Evolutionary conservation across 306 rosid genomes (phyloP), one percentile per base, ranked within the genome.

Genomic region (Hippophae rhamnoides): DNA sequence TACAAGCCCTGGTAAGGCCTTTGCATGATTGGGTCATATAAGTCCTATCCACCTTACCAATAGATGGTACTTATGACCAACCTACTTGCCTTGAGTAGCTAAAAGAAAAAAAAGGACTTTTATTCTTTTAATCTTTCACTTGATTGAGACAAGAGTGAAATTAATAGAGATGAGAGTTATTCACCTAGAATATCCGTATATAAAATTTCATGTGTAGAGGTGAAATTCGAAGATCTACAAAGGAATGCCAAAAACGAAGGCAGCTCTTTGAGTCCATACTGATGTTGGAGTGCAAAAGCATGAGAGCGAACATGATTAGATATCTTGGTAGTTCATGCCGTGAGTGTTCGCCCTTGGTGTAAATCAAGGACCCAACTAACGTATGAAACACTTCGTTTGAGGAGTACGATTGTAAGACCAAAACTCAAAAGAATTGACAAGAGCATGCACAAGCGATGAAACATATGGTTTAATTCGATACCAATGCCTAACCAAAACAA

Each of bases 381-480:
- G 23, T 18, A 1, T 18, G 23, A 18, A 18, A 18, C 23, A 18
- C 23, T 18, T 18, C 23, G 23, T 1, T 18, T 18, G 18, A 18
- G 23, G 23, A 18, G 23, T 18, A 18, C 23, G 23, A 18, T 18
- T 18, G 23, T 18, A 18, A 18, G 23, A 18, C 1, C 1, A 1
- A 18, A 18, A 18, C 23, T 40, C 57, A 12, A 54, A 54, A n/a
- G 41, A 25, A 26, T 54, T 54, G 12, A 27, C 42, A 42, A 13
- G 57, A 18, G 41, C 42, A 1, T 54, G 42, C 57, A 54, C 26
- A 54, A 54, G 57, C 7, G 57, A 1, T 54, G 42, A n/a, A 54
- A 41, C 57, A 23, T 27, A 43, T 54, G 43, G 13, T 54, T 54
- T 54, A 54, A 54, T 54, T 54, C 58, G 41, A 54, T 18, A 54